Percentiles rank a stretch among this genome's conserved stretches.
Evolutionary conservation across 139 green algal genomes (phyloP).

Genomic region (Eudorina sp.): DNA sequence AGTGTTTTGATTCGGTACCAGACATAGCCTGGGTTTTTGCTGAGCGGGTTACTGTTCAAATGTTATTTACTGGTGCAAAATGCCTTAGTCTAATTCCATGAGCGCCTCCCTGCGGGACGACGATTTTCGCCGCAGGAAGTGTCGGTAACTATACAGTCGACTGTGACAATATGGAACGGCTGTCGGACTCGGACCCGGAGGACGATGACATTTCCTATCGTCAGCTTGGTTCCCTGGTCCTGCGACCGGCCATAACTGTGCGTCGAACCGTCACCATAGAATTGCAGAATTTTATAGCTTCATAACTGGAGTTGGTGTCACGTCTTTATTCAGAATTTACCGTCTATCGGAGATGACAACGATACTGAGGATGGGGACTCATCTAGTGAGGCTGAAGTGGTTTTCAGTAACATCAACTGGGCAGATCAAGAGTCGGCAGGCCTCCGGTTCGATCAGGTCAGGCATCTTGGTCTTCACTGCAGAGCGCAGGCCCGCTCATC

Average conservation of each 20-base stretch:
- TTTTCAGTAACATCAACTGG: conserved; percentile 48
- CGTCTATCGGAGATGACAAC: background rate
- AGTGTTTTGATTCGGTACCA: no score
- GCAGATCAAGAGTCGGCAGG: conserved; percentile 23
- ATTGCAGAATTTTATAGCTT: background rate
- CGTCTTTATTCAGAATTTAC: conserved; percentile 24
- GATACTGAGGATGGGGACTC: conserved; percentile 12
- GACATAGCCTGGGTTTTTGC: no score
- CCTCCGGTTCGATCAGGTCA: conserved; percentile 6
- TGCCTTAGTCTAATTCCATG: no score
- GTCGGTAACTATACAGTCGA: no score
- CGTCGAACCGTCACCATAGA: background rate
- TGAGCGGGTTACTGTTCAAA: no score
- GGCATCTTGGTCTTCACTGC: background rate
- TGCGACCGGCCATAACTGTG: conserved; percentile 24
- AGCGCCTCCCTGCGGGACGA: no score
- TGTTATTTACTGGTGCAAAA: no score
- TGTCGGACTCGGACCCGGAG: conserved; percentile 12
- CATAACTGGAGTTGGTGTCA: background rate
- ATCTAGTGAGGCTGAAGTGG: conserved; percentile 6
- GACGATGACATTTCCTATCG: background rate
- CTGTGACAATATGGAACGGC: background rate
- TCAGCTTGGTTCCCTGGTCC: background rate
- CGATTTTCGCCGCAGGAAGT: no score
- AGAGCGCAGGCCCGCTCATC: background rate